Evolutionary conservation across 805 yeast species (phyloP).

Genomic region (Hanseniaspora occidentalis): DNA sequence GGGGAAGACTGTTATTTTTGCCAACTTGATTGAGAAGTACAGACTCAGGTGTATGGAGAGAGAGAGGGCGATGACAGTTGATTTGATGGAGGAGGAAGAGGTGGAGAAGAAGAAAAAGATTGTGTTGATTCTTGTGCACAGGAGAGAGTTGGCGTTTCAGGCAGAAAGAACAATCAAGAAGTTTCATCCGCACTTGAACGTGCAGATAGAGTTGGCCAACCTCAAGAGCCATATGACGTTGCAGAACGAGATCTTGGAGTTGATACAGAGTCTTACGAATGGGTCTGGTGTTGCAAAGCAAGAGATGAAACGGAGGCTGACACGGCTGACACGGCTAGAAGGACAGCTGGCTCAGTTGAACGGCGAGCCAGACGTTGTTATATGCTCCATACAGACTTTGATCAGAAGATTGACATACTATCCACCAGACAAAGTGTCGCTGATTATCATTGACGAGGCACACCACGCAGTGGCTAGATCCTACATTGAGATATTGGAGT

Average conservation of each 20-base stretch:
- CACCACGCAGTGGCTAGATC: constrained; percentile 77
- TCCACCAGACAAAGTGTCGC: constrained; percentile 48
- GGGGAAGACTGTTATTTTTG: constrained; percentile 78
- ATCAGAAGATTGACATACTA: constrained; percentile 36
- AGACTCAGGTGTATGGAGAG: background rate
- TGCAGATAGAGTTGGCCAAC: constrained; percentile 63
- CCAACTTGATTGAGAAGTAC: constrained; percentile 37
- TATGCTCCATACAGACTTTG: constrained; percentile 69
- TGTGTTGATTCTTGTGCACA: constrained; percentile 58
- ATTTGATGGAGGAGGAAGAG: too few relatives aligned
- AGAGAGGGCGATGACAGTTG: too few relatives aligned
- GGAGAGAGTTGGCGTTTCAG: constrained; percentile 67
- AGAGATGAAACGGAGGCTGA: too few relatives aligned
- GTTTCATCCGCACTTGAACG: constrained; percentile 36
- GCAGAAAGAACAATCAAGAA: constrained; percentile 38
- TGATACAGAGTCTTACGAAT: too few relatives aligned
- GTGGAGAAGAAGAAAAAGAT: constrained; percentile 14
- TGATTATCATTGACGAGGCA: constrained; percentile 81
- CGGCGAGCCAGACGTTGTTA: constrained; percentile 42
- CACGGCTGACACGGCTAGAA: too few relatives aligned
- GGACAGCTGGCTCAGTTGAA: too few relatives aligned
- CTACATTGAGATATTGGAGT: constrained; percentile 43
- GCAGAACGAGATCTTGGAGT: background rate
- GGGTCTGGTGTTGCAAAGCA: too few relatives aligned
- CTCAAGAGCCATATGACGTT: constrained; percentile 25